Conservation (phyloP, 305 asterid species). For the Fraxinus greggii region DNA sequence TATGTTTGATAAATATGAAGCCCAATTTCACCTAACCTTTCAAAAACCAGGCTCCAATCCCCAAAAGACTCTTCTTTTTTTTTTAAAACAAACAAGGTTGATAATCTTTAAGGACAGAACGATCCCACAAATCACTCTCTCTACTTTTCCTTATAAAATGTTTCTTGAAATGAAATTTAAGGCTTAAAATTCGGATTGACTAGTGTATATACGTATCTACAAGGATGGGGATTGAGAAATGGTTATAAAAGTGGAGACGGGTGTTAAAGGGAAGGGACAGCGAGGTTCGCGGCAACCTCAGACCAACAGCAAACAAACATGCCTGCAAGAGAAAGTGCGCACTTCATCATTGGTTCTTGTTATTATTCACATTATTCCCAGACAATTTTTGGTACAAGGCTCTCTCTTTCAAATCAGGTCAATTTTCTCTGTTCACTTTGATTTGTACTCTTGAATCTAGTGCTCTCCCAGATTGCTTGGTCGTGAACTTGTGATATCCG, state of each 20-base stretch:
- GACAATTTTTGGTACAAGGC: not conserved
- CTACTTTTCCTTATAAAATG: constrained; percentile 12
- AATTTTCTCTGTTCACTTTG: not conserved
- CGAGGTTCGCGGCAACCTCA: constrained; percentile 34
- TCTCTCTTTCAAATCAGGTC: not conserved
- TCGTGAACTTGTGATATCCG: not conserved
- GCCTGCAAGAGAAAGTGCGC: constrained; percentile 35
- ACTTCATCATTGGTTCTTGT: constrained; percentile 39
- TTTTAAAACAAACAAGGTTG: not conserved
- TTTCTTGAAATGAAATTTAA: constrained; percentile 30
- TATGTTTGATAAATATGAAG: constrained; percentile 22
- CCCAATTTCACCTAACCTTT: constrained; percentile 28
- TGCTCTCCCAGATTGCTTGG: not conserved
- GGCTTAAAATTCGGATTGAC: constrained; percentile 31
- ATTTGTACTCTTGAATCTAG: not conserved
- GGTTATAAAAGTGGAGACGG: constrained; percentile 12
- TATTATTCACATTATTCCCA: constrained; percentile 30
- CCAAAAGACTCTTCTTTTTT: not conserved
- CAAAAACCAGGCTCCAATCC: constrained; percentile 25
- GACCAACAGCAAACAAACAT: constrained; percentile 33
- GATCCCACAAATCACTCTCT: constrained; percentile 40
- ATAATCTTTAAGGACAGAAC: constrained; percentile 36
- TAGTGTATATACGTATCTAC: not conserved
- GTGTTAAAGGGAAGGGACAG: constrained; percentile 27
- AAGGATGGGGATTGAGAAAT: not conserved